Conservation (phyloP, 495 filamentous ascomycete genomes). For the Trichoderma erinaceum region DNA sequence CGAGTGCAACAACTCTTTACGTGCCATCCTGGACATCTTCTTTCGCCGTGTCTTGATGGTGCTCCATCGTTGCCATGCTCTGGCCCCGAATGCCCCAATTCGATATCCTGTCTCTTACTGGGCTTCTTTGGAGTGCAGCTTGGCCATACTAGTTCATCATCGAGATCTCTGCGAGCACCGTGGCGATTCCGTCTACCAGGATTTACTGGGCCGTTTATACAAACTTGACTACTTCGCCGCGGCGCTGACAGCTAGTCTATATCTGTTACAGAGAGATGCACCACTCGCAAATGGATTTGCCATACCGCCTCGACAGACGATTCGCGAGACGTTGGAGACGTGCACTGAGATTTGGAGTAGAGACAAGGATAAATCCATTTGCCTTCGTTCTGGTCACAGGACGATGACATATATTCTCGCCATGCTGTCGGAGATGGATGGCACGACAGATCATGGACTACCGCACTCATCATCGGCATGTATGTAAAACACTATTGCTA, state of each 20-base stretch:
- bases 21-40: conserved; percentile 1
- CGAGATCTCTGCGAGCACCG: not conserved
- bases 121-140: conserved; percentile 1
- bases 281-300: not conserved
- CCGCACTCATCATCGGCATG: not conserved
- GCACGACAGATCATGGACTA: not conserved
- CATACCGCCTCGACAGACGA: not conserved
- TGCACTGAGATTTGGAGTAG: not conserved
- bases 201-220: not conserved
- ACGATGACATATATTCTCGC: not conserved
- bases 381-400: not conserved
- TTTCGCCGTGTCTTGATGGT: not conserved
- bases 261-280: not conserved
- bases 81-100: not conserved
- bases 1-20: not conserved
- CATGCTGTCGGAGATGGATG: not conserved
- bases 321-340: not conserved
- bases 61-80: not conserved
- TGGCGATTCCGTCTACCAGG: not conserved
- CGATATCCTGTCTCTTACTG: not conserved
- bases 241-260: not conserved
- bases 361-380: not conserved
- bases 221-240: not conserved
- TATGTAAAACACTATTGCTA: not conserved
- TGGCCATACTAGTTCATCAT: not conserved